phyloP scores from a whole-genome alignment of 495 filamentous ascomycete genomes.

The Daldinia childiae region DNA sequence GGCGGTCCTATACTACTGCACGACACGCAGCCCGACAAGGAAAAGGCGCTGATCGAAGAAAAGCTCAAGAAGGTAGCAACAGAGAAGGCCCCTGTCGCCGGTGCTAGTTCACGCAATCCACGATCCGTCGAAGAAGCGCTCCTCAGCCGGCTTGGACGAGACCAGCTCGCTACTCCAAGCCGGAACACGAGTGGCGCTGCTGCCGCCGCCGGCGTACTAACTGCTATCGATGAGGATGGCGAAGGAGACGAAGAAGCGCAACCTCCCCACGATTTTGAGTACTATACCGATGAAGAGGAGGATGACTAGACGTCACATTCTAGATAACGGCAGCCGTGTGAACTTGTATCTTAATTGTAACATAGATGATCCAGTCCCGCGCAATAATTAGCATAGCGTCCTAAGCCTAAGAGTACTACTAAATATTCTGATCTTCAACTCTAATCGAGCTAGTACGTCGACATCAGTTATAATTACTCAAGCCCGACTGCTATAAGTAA shows the following conservation, averaged over 20 bases:
- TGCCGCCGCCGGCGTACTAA: conserved; percentile 81
- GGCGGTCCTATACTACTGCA: conserved; percentile 89
- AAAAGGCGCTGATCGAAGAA: conserved; percentile 82
- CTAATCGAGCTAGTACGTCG: not conserved
- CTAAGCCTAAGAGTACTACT: not conserved
- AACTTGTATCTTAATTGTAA: conserved; percentile 27
- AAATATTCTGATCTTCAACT: not conserved
- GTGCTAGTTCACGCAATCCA: conserved; percentile 39
- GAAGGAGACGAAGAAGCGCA: conserved; percentile 85
- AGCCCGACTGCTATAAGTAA: no score
- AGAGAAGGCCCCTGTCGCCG: conserved; percentile 66
- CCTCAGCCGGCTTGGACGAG: conserved; percentile 40
- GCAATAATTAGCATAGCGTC: conserved; percentile 8
- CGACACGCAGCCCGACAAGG: conserved; percentile 83
- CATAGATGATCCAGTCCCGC: conserved; percentile 19
- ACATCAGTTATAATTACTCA: no score
- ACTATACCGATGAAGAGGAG: conserved; percentile 78
- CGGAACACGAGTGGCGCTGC: conserved; percentile 65
- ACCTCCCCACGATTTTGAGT: conserved; percentile 83
- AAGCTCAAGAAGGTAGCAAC: conserved; percentile 81
- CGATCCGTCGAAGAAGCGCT: conserved; percentile 44
- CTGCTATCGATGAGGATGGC: conserved; percentile 85
- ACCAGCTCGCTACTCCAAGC: conserved; percentile 31
- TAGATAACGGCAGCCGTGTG: conserved; percentile 4
- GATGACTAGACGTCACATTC: conserved; percentile 53